Evolutionary conservation across 805 yeast species (phyloP).

Genomic region (Schizosaccharomyces osmophilus): DNA sequence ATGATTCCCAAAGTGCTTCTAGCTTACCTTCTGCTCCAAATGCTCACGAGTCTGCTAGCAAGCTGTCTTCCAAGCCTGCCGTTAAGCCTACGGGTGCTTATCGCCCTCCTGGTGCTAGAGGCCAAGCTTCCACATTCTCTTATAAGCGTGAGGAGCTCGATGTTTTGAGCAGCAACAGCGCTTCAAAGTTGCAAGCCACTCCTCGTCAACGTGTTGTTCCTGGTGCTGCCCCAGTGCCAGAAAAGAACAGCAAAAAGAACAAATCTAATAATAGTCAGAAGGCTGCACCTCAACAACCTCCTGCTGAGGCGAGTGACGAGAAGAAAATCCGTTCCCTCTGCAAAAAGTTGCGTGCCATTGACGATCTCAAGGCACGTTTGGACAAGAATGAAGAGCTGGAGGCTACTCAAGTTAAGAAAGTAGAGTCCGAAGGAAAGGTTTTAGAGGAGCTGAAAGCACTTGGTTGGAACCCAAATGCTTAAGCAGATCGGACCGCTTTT

Average conservation of each 20-base stretch:
- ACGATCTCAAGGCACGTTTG: conserved; percentile 63
- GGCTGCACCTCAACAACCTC: conserved; percentile 3
- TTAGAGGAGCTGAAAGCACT: conserved; percentile 45
- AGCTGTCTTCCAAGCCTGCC: conserved; percentile 17
- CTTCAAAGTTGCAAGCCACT: not conserved
- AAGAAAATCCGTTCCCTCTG: conserved; percentile 74
- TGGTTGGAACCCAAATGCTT: conserved; percentile 31
- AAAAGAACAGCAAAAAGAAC: conserved; percentile 27
- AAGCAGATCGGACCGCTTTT: not conserved
- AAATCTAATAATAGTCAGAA: conserved; percentile 15
- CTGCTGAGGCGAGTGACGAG: conserved; percentile 20
- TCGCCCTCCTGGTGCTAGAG: conserved; percentile 87
- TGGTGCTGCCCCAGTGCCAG: conserved; percentile 12
- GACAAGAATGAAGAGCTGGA: conserved; percentile 65
- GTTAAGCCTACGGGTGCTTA: conserved; percentile 68
- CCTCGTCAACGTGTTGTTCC: conserved; percentile 10
- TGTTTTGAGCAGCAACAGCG: not conserved
- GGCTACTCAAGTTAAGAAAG: conserved; percentile 77
- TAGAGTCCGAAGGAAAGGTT: conserved; percentile 62
- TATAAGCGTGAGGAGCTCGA: not conserved
- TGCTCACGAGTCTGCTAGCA: conserved; percentile 47
- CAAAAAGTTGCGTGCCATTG: conserved; percentile 90
- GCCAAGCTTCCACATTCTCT: conserved; percentile 4
- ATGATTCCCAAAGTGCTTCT: conserved; percentile 21
- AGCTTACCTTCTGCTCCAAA: conserved; percentile 18